Percentiles rank a stretch among this genome's conserved stretches.
phyloP scores from a whole-genome alignment of 1,284 basidiomycete species.

The Coniferiporia weirii region DNA sequence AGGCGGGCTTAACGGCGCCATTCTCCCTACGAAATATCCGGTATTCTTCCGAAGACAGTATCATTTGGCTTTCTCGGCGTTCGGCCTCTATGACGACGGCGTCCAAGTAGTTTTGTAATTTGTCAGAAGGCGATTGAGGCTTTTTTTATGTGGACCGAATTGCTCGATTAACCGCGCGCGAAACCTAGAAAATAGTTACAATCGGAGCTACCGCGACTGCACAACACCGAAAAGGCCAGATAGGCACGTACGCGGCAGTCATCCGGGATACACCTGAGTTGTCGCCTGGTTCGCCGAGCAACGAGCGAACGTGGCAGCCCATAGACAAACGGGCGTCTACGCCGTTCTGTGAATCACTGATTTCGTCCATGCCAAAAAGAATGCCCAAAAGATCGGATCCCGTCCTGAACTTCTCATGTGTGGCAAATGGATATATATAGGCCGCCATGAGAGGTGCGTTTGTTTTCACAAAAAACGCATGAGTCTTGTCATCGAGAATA shows the following conservation, averaged over 20 bases:
- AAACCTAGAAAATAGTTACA: neutral
- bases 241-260: slow-evolving; percentile 4
- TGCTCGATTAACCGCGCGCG: neutral
- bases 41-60: slow-evolving; percentile 30
- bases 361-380: slow-evolving; percentile 58
- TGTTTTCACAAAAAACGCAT: slow-evolving; percentile 52
- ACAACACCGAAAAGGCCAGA: neutral
- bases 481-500: slow-evolving; percentile 53
- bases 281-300: slow-evolving; percentile 47
- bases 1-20: slow-evolving; percentile 10
- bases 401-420: slow-evolving; percentile 46
- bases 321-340: slow-evolving; percentile 43
- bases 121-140: slow-evolving; percentile 4
- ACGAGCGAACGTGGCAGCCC: slow-evolving; percentile 45
- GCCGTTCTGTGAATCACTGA: slow-evolving; percentile 61
- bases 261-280: slow-evolving; percentile 36
- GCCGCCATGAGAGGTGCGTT: slow-evolving; percentile 59
- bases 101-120: slow-evolving; percentile 2
- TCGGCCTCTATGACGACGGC: neutral
- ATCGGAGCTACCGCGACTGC: neutral
- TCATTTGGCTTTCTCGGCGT: neutral
- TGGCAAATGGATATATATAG: slow-evolving; percentile 55
- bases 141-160: neutral
- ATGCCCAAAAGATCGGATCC: neutral
- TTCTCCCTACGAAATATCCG: slow-evolving; percentile 11